phyloP scores from a whole-genome alignment of 345 rosid genomes.

The Excoecaria agallocha region DNA sequence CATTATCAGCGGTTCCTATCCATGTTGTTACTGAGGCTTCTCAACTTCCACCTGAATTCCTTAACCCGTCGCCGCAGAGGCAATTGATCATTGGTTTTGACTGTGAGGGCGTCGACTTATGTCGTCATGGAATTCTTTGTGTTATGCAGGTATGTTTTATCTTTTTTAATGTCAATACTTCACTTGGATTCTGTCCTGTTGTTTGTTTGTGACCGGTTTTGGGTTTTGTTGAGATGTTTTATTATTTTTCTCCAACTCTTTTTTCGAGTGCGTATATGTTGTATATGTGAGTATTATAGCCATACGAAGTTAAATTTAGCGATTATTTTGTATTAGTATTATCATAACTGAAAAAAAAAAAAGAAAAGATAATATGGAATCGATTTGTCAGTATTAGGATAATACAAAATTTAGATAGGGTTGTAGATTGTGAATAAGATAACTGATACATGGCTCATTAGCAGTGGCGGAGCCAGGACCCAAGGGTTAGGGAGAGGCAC shows the following conservation, averaged over 20 bases:
- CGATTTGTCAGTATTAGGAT: too few species aligned
- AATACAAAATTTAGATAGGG: neutral
- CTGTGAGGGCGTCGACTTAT: constrained; percentile 89
- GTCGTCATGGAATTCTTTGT: constrained; percentile 79
- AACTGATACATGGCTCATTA: neutral
- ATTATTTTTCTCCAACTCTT: too few species aligned
- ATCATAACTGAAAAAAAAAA: too few species aligned
- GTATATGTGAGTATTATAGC: too few species aligned
- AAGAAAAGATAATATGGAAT: too few species aligned
- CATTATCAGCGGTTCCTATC: constrained; percentile 47
- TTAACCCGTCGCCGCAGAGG: constrained; percentile 61
- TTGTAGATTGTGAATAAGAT: neutral
- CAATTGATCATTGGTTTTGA: constrained; percentile 78
- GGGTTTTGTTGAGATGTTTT: neutral
- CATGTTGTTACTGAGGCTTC: constrained; percentile 59
- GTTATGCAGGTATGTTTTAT: constrained; percentile 68
- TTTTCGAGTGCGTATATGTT: too few species aligned
- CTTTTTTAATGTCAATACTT: neutral
- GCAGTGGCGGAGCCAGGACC: too few species aligned
- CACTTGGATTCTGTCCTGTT: neutral
- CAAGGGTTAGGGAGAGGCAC: too few species aligned
- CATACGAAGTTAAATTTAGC: neutral
- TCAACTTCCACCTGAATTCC: constrained; percentile 79
- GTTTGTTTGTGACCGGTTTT: neutral
- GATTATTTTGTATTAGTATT: neutral